These are phyloP conservation scores for Graphilbum fragrans DNA, from an alignment of 2,329 filamentous ascomycete genomes.

Conservation along the genomic window DNA sequence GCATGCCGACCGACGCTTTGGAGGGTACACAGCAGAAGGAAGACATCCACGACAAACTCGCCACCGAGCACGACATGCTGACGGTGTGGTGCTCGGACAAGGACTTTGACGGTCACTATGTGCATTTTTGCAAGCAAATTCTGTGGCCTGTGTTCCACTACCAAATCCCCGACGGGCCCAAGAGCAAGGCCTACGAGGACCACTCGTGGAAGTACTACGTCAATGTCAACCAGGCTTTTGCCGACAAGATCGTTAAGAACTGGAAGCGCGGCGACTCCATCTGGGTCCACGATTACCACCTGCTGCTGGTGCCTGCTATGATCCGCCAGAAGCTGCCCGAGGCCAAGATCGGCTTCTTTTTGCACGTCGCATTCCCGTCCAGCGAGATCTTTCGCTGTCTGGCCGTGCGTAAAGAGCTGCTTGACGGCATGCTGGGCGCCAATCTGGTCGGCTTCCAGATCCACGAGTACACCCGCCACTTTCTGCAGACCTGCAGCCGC, in stretches of 20 bases:
- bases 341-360: slow-evolving; percentile 90
- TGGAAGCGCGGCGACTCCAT: slow-evolving; percentile 91
- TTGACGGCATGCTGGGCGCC: slow-evolving; percentile 86
- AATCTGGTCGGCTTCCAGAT: slow-evolving; percentile 93
- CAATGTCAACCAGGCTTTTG: slow-evolving; percentile 85
- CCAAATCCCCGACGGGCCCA: slow-evolving; percentile 93
- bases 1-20: slow-evolving; percentile 85
- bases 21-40: slow-evolving; percentile 61
- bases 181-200: slow-evolving; percentile 96
- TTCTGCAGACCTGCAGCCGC: slow-evolving; percentile 89
- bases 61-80: slow-evolving; percentile 70
- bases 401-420: slow-evolving; percentile 71
- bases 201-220: slow-evolving; percentile 95
- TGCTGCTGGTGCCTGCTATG: slow-evolving; percentile 81
- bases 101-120: slow-evolving; percentile 89
- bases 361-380: slow-evolving; percentile 90
- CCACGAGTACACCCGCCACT: slow-evolving; percentile 84
- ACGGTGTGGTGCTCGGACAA: slow-evolving; percentile 80
- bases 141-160: slow-evolving; percentile 98
- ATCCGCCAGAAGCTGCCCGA: slow-evolving; percentile 82
- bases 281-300: slow-evolving; percentile 94
- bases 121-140: slow-evolving; percentile 95
- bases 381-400: slow-evolving; percentile 93
- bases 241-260: slow-evolving; percentile 76
- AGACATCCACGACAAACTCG: slow-evolving; percentile 71